Evolutionary conservation across 495 filamentous ascomycete genomes (phyloP), one percentile per base, ranked within the genome.

Genomic region (Mycothermus thermophilus): DNA sequence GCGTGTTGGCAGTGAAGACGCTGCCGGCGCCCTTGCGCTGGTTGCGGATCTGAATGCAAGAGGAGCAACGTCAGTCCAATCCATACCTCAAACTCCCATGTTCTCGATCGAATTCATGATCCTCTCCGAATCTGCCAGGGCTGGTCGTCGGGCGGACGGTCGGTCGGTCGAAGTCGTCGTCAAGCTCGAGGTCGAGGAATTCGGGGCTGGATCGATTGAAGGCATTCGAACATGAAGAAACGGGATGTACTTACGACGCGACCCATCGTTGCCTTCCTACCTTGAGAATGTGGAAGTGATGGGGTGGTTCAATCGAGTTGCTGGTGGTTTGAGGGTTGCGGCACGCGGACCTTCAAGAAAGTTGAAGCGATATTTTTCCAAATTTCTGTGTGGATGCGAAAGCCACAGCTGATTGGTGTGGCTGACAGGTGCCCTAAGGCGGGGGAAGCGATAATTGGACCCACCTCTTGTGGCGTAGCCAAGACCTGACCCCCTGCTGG

Each of bases 1-100:
- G 82, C 67, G 88, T 93, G 72, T 86, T 62, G 40, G 55, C 55
- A 36, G 50, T 95, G 77, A 97, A 97, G 72, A 96, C 94, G 62
- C 79, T 82, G 66, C 90, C 90, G 69, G 84, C 79, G 67, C 90
- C 86, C 74, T 95, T 95, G 72, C 85, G 80, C 80, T 93, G 84
- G 70, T 92, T 93, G 65, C 83, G 80, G 66, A 96, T 96, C 61
- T 65, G 43, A 33, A 54, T 25, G 38, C 37, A 27, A 33, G n/a
- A 50, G 46, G 47, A 54, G 41, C 34, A 38, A 32, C 12, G 43
- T 53, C 41, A 58, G 54, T 50, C 44, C 25, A 32, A 17, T 27
- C 19, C 34, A 34, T 25, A 38, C 19, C 23, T 38, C 40, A 27
- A 22, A 26, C 11, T 32, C n/a, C n/a, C n/a, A n/a, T n/a, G n/a